These are phyloP conservation scores for Ceratocystis lukuohia DNA, from an alignment of 2,329 filamentous ascomycete genomes.

Conservation along the genomic window DNA sequence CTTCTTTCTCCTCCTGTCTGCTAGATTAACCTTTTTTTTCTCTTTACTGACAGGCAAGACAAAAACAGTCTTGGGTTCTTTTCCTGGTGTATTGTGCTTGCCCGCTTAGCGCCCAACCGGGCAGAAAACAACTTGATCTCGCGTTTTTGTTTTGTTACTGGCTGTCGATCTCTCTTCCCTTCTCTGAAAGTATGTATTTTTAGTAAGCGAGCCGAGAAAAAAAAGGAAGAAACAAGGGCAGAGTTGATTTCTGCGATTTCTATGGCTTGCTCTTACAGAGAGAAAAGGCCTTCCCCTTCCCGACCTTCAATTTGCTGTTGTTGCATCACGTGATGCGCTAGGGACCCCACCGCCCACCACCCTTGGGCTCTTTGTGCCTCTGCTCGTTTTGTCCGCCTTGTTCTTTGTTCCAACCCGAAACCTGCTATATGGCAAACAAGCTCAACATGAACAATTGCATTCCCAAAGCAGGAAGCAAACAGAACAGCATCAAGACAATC, in stretches of 20 bases:
- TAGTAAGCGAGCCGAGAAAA: not conserved
- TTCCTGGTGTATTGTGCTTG: too few species aligned
- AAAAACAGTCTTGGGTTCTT: too few species aligned
- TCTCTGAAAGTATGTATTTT: not conserved
- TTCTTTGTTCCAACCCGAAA: not conserved
- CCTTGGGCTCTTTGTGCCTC: not conserved
- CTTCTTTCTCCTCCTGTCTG: too few species aligned
- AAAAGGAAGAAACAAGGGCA: not conserved
- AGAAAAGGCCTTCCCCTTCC: too few species aligned
- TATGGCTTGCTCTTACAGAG: too few species aligned
- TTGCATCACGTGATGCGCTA: not conserved
- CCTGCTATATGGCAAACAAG: not conserved
- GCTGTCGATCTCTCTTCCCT: not conserved
- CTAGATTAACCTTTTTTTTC: too few species aligned
- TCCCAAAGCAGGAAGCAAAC: not conserved
- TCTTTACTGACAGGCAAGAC: too few species aligned
- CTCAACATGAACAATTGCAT: not conserved
- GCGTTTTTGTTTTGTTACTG: not conserved
- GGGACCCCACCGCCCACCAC: not conserved
- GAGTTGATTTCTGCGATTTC: too few species aligned
- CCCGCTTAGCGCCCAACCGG: too few species aligned
- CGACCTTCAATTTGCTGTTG: too few species aligned
- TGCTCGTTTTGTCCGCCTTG: not conserved
- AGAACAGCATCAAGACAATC: not conserved
- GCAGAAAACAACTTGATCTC: not conserved